phyloP scores from a whole-genome alignment of 140 eudicot species.

The Stevia rebaudiana region DNA sequence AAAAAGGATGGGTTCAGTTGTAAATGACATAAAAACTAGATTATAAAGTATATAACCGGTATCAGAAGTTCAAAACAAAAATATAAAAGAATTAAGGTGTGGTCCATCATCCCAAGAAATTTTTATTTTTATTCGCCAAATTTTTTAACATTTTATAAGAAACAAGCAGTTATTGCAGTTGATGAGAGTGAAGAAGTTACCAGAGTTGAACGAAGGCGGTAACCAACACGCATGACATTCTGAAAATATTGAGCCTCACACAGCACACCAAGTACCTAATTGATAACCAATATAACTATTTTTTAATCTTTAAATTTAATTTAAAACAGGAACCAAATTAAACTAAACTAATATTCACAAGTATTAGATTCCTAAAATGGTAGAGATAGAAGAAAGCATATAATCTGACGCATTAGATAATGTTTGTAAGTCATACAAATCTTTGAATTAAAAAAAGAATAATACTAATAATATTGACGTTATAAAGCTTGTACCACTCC shows the following conservation, averaged over 20 bases:
- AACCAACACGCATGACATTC: constrained; percentile 99
- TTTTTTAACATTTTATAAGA: background rate
- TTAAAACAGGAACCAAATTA: background rate
- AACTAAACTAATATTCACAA: background rate
- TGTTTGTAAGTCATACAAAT: background rate
- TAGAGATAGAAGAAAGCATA: constrained; percentile 8
- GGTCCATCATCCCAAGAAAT: background rate
- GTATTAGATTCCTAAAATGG: constrained; percentile 11
- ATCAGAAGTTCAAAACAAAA: background rate
- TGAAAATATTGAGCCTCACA: constrained; percentile 94
- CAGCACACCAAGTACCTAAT: constrained; percentile 80
- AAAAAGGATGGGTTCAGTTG: background rate
- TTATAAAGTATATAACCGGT: background rate
- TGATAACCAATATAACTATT: constrained; percentile 19
- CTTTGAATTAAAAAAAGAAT: background rate
- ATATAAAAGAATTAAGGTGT: background rate
- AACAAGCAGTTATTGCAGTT: constrained; percentile 1
- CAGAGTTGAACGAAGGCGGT: constrained; percentile 86
- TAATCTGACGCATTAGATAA: background rate
- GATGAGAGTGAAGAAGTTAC: constrained; percentile 39
- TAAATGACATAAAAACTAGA: background rate
- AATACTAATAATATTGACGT: constrained; percentile 9
- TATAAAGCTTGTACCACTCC: constrained; percentile 67
- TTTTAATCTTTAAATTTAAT: background rate
- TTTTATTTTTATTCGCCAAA: no score